Conservation (phyloP, 306 rosid genomes). For the Ceratonia siliqua region DNA sequence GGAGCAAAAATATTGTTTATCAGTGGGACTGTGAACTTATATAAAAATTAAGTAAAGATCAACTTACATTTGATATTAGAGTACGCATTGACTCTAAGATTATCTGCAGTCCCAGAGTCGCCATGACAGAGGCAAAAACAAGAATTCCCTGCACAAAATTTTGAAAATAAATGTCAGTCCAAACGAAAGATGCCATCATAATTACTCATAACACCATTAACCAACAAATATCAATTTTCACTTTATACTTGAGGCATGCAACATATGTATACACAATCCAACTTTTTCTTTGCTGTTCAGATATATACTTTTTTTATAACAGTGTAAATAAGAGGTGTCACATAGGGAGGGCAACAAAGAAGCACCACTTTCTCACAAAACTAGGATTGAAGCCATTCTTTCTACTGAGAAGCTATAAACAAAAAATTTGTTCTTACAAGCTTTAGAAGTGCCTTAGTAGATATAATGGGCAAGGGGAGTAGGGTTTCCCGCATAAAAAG, state of each 20-base stretch:
- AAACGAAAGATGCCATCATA: neutral
- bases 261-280: neutral
- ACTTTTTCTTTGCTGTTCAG: neutral
- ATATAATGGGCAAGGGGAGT: no score
- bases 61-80: conserved; percentile 67
- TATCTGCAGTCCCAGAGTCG: conserved; percentile 95
- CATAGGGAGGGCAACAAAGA: neutral
- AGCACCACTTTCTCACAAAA: neutral
- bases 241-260: neutral
- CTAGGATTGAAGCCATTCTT: neutral
- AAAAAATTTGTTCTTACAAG: neutral
- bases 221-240: neutral
- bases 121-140: conserved; percentile 99
- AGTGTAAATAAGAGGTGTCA: neutral
- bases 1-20: neutral
- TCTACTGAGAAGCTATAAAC: neutral
- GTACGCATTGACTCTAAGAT: conserved; percentile 89
- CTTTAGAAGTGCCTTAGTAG: neutral
- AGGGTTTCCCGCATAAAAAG: neutral
- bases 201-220: neutral
- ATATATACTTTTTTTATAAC: neutral
- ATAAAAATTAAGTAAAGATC: conserved; percentile 1
- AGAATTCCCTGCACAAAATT: conserved; percentile 80
- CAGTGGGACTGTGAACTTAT: conserved; percentile 5
- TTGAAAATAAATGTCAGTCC: conserved; percentile 26